These are phyloP conservation scores for Rhexocercosporidium sp. DNA, from an alignment of 2,329 filamentous ascomycete genomes.

Conservation along the genomic window DNA sequence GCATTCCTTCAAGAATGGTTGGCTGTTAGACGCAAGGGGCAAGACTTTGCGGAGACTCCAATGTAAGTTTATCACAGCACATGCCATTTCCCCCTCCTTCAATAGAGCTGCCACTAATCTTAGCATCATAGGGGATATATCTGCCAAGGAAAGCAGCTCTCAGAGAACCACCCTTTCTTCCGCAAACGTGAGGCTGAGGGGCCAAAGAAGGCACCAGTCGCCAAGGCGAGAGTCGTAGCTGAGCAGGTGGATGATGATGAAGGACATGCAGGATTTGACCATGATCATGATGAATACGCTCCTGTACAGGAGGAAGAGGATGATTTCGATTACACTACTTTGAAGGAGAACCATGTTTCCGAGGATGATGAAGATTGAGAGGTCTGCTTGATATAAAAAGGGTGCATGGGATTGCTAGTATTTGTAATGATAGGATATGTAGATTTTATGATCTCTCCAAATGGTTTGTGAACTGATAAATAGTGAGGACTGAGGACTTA, in stretches of 20 bases:
- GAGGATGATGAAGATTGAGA: constrained; percentile 17
- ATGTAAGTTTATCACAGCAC: constrained; percentile 49
- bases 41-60: constrained; percentile 63
- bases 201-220: neutral
- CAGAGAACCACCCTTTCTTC: constrained; percentile 58
- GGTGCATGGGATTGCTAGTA: neutral
- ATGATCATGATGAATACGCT: constrained; percentile 9
- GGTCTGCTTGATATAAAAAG: no score
- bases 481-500: no score
- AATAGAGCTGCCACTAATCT: constrained; percentile 33
- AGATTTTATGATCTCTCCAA: neutral
- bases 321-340: neutral
- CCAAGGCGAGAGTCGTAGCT: neutral
- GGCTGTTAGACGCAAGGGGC: constrained; percentile 55
- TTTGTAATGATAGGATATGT: neutral
- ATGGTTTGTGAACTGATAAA: neutral
- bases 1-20: constrained; percentile 63
- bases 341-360: neutral
- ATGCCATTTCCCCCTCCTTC: neutral
- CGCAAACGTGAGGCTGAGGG: neutral
- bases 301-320: neutral
- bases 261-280: neutral
- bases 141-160: constrained; percentile 48
- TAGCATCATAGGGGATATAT: constrained; percentile 41
- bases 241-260: constrained; percentile 7